A percentile compares a stretch with the other conserved stretches of the same genome.
These are phyloP conservation scores for Dictyostelium capitatum DNA, from an alignment of 78 protist genomes.

Conservation along the genomic window DNA sequence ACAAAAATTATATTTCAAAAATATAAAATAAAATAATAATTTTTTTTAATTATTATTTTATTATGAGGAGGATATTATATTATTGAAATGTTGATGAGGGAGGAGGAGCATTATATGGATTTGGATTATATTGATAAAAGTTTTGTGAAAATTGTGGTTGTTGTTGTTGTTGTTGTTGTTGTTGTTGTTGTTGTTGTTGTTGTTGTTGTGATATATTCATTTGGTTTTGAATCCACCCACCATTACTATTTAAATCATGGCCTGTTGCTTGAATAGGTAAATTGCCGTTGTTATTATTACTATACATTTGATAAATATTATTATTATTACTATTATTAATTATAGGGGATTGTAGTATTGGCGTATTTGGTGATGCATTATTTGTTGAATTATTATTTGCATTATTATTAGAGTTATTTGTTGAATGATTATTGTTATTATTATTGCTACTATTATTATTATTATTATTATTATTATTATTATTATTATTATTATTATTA, in stretches of 20 bases:
- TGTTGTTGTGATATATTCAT: background rate
- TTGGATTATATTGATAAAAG: background rate
- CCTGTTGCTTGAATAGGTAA: too few relatives aligned
- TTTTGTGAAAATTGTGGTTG: background rate
- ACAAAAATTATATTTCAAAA: too few relatives aligned
- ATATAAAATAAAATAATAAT: too few relatives aligned
- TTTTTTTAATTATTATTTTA: too few relatives aligned
- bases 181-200: background rate
- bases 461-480: too few relatives aligned
- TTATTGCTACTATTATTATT: too few relatives aligned
- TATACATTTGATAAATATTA: background rate
- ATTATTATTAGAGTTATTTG: too few relatives aligned
- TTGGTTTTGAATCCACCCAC: background rate
- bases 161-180: background rate
- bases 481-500: too few relatives aligned
- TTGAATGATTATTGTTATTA: too few relatives aligned
- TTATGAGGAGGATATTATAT: background rate
- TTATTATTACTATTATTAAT: background rate
- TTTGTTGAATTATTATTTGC: too few relatives aligned
- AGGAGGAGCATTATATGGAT: background rate
- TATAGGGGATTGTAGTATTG: background rate
- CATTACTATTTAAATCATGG: background rate
- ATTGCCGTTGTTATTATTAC: background rate
- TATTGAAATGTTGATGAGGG: conserved; percentile 1
- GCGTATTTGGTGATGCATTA: background rate